phyloP scores from a whole-genome alignment of 164 flowering plant species.

The Umbellularia californica region DNA sequence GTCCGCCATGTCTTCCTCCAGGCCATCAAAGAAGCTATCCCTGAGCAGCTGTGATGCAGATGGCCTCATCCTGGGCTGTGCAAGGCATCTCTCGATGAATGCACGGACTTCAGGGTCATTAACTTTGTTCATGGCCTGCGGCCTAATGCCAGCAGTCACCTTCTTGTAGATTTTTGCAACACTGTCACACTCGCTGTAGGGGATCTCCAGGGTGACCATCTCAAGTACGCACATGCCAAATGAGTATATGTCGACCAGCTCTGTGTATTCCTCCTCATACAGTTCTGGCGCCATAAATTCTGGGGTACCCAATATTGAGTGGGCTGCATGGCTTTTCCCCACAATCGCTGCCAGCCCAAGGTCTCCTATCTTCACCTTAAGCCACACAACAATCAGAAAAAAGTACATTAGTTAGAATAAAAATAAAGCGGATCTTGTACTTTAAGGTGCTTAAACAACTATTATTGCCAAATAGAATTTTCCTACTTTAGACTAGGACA shows the following conservation, averaged over 20 bases:
- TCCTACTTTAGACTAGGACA: no score
- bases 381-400: neutral
- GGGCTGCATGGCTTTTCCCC: slow-evolving; percentile 65
- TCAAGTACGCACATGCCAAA: slow-evolving; percentile 75
- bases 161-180: slow-evolving; percentile 67
- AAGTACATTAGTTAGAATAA: no score
- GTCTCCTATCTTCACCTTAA: slow-evolving; percentile 77
- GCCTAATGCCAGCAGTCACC: slow-evolving; percentile 59
- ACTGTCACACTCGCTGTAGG: slow-evolving; percentile 68
- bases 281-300: slow-evolving; percentile 88
- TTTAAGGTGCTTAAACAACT: no score
- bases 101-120: slow-evolving; percentile 52
- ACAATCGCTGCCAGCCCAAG: slow-evolving; percentile 68
- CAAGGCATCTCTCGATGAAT: slow-evolving; percentile 71
- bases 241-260: slow-evolving; percentile 72
- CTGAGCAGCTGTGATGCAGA: slow-evolving; percentile 64
- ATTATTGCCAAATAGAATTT: no score
- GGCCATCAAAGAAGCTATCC: slow-evolving; percentile 54
- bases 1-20: slow-evolving; percentile 24
- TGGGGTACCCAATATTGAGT: slow-evolving; percentile 74
- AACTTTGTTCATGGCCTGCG: slow-evolving; percentile 52
- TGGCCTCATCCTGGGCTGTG: slow-evolving; percentile 52
- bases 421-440: no score
- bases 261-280: slow-evolving; percentile 76
- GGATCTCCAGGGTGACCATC: slow-evolving; percentile 70